These are phyloP conservation scores for Trichothecium sympodiale DNA, from an alignment of 2,329 filamentous ascomycete genomes.

Conservation along the genomic window DNA sequence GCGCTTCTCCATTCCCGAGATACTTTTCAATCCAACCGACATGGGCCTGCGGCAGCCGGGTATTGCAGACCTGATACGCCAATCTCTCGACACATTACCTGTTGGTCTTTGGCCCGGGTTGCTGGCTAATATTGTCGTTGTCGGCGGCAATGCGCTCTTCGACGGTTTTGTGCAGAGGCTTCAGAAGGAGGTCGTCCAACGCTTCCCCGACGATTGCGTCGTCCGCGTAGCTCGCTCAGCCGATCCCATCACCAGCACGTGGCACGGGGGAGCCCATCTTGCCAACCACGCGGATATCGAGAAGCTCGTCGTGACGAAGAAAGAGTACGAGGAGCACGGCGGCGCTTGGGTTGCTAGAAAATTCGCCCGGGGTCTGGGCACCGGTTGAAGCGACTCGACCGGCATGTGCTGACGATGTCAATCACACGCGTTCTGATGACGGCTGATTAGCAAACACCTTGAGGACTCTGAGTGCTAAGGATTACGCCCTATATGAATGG, in stretches of 20 bases:
- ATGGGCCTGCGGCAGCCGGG: conserved; percentile 77
- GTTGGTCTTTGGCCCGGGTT: conserved; percentile 75
- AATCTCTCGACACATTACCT: conserved; percentile 65
- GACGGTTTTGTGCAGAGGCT: conserved; percentile 73
- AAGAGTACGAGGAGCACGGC: conserved; percentile 85
- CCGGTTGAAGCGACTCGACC: too few species aligned
- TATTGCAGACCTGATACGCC: conserved; percentile 69
- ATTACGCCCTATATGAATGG: too few species aligned
- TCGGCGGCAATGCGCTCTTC: conserved; percentile 75
- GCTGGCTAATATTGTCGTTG: conserved; percentile 76
- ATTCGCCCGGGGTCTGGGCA: conserved; percentile 38
- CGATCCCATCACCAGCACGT: conserved; percentile 71
- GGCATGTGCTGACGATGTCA: too few species aligned
- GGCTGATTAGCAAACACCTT: too few species aligned
- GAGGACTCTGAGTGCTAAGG: too few species aligned
- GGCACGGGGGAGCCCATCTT: conserved; percentile 73
- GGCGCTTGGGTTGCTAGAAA: conserved; percentile 61
- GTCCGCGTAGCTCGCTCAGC: conserved; percentile 60
- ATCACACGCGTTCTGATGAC: too few species aligned
- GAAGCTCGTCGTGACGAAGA: conserved; percentile 64
- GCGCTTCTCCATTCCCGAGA: conserved; percentile 78
- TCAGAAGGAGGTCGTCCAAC: conserved; percentile 60
- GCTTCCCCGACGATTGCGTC: conserved; percentile 65
- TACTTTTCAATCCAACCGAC: conserved; percentile 79
- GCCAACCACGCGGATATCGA: conserved; percentile 59